phyloP scores from a whole-genome alignment of 169 alveolate species.

The Eimeria tenella region DNA sequence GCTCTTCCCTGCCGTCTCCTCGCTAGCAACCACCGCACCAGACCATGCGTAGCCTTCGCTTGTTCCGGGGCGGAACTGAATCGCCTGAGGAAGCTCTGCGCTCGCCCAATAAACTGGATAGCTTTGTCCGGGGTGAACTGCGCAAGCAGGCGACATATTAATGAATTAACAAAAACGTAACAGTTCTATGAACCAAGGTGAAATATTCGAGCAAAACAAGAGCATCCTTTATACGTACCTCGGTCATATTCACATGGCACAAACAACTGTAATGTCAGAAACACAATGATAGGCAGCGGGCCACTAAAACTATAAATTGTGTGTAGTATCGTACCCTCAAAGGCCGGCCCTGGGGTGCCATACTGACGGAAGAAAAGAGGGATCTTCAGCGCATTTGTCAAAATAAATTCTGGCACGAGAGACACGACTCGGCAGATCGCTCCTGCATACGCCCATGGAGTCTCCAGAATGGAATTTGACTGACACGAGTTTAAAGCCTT shows the following conservation, averaged over 20 bases:
- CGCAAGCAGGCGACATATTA: neutral
- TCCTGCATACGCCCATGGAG: slow-evolving; percentile 74
- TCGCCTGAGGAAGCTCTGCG: slow-evolving; percentile 74
- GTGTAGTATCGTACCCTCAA: slow-evolving; percentile 75
- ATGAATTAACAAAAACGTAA: no score
- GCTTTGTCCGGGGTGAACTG: slow-evolving; percentile 75
- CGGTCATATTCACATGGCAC: no score
- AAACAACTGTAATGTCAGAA: no score
- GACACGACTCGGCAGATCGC: slow-evolving; percentile 88
- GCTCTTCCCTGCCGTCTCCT: slow-evolving; percentile 88
- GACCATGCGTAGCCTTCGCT: slow-evolving; percentile 86
- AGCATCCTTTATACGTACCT: no score
- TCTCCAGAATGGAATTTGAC: no score
- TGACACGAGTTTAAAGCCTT: no score
- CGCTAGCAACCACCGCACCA: slow-evolving; percentile 87
- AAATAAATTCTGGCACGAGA: slow-evolving; percentile 88
- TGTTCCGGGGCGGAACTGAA: slow-evolving; percentile 74
- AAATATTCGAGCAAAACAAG: no score
- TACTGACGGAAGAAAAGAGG: slow-evolving; percentile 85
- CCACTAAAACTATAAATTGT: no score
- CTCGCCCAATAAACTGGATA: slow-evolving; percentile 76
- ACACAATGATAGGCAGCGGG: no score
- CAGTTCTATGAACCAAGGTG: no score
- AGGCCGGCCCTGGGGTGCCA: slow-evolving; percentile 80
- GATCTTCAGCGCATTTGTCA: slow-evolving; percentile 84